Base-by-base conservation (phyloP, 345 rosid genomes). In the Diplotaxis tenuifolia region DNA sequence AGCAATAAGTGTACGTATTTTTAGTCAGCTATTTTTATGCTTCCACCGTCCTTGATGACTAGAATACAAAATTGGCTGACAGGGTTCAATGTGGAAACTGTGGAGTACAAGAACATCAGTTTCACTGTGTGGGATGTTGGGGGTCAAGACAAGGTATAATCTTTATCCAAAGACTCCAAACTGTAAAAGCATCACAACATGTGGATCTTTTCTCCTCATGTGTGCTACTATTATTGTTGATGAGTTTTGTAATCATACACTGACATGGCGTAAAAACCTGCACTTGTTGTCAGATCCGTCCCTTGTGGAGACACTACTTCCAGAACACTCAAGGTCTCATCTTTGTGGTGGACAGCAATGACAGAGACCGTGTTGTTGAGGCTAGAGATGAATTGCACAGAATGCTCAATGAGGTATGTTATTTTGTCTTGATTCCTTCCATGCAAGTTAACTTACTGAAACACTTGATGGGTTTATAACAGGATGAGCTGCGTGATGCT, bases 271-370 rank as follows among this genome's bases (percentile, higher is more conserved):
- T 34, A 23, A 19, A 19, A 32, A 34, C 67, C 21, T 22, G 7
- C 12, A 12, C n/a, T n/a, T 42, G 0, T 63, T 63, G 34, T 23
- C 54, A 64, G 55, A 64, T 64, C 22, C 68, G 55, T 42, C 68
- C 68, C 22, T 64, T 64, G 68, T 89, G 95, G 95, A 85, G 95
- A 65, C 95, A 89, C 72, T 89, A 89, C 80, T 89, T 89, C 83
- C 92, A 64, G 68, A 64, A 64, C 85, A 89, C 96, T 10, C 92
- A 86, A 78, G 96, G 92, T 29, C 92, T 89, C 63, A 89, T 89
- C 80, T 89, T 87, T 84, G 96, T 89, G 81, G 90, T 89, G 22
- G 90, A 89, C 66, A 89, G 92, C 86, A 89, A 89, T 73, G 96
- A 89, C 75, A 76, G 90, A 15, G 96, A 87, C 62, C 90, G 95